Base-by-base conservation (phyloP, 345 rosid species). In the Citrus australasica region DNA sequence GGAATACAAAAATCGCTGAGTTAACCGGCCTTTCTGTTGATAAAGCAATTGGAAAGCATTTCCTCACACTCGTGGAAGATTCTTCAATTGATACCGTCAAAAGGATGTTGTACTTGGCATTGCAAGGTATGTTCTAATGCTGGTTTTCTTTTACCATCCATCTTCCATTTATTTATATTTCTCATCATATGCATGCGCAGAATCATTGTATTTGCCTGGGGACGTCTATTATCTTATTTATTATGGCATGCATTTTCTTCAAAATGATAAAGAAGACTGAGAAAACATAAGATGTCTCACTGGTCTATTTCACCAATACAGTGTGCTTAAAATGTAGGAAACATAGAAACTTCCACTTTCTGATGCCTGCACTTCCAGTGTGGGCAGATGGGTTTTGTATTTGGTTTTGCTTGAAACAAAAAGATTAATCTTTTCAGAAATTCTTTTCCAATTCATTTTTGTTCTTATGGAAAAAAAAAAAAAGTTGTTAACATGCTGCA, bases 1-100 rank as follows among this genome's bases (percentile, higher is more conserved):
- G 98, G 99, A 95, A 95, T 83, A 85, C 93, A 10, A 95, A 95
- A 84, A 88, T 93, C 77, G 87, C 98, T 25, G 99, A 93, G 84
- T 79, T 93, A 77, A 91, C 98, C 3, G 94, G 96, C 79, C 94
- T 95, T 74, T 73, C 92, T 9, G 92, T 93, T 85, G 94, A 91
- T 82, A 78, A 86, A 70, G 99, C 98, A 60, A 93, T 93, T 13
- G 98, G 98, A 74, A 92, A 83, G 88, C 96, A 90, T 85, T 78
- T 95, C 67, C 92, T 93, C 82, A 81, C 93, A 35, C 90, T 91
- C 62, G 96, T 92, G 80, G 98, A 93, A 82, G 99, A 95, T 83
- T 82, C 97, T 80, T 93, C 98, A 0, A 76, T 86, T 68, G 92
- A 90, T 6, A 77, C 70, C 8, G 95, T 95, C 22, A 83, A 83